phyloP scores from a whole-genome alignment of 805 yeast species.

The Kurtzmaniella cleridarum region DNA sequence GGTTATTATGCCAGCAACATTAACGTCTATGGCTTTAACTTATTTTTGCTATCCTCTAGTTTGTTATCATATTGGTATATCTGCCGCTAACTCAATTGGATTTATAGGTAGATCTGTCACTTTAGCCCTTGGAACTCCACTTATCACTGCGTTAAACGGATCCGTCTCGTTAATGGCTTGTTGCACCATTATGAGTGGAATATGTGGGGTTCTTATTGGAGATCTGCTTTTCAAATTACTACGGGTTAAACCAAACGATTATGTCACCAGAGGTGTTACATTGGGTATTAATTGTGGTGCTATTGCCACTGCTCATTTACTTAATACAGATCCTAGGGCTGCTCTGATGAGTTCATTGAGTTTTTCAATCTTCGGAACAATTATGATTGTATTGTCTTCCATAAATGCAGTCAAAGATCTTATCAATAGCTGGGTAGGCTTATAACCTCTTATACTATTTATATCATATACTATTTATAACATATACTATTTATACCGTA shows the following conservation, averaged over 20 bases:
- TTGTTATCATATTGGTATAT: constrained; percentile 60
- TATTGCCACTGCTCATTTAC: constrained; percentile 71
- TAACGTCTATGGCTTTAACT: constrained; percentile 49
- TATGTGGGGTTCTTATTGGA: constrained; percentile 65
- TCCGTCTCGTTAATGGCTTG: constrained; percentile 71
- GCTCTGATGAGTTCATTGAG: constrained; percentile 72
- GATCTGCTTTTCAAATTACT: constrained; percentile 47
- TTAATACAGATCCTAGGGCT: constrained; percentile 69
- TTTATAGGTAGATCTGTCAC: constrained; percentile 79
- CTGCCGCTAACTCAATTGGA: constrained; percentile 57
- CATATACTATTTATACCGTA: no score
- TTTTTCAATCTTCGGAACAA: constrained; percentile 67
- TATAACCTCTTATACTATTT: constrained; percentile 1
- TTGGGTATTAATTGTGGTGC: constrained; percentile 80
- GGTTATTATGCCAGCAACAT: constrained; percentile 54
- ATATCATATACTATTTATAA: not conserved
- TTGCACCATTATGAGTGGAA: constrained; percentile 72
- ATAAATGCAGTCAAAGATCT: constrained; percentile 34
- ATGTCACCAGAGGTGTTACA: constrained; percentile 70
- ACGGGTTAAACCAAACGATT: constrained; percentile 56
- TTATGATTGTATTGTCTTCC: constrained; percentile 65
- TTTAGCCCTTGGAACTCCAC: constrained; percentile 72
- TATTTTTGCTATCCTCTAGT: constrained; percentile 69
- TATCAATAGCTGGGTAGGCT: constrained; percentile 14
- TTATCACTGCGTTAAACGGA: constrained; percentile 62